Percentiles rank a stretch among this genome's conserved stretches.
Conservation (phyloP, 257 asterid species). For the Rehmannia glutinosa region DNA sequence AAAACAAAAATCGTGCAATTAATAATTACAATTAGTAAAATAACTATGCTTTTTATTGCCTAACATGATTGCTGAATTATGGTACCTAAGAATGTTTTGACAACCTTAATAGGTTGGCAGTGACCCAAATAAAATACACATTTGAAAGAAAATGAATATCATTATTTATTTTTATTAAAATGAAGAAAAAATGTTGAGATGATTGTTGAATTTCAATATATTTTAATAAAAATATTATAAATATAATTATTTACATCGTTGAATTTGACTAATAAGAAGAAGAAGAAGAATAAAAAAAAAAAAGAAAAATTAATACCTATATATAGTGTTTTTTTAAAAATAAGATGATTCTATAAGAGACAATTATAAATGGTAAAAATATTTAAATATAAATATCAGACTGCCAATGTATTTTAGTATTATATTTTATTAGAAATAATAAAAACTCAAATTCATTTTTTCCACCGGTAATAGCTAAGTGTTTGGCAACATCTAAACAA, state of each 20-base stretch:
- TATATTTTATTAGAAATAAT: slow-evolving; percentile 1
- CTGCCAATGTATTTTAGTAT: slow-evolving; percentile 21
- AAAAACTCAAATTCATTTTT: background rate
- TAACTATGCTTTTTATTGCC: background rate
- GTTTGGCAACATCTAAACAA: background rate
- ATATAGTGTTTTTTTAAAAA: no score
- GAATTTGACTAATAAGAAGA: no score
- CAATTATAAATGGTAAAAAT: no score
- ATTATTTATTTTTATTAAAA: background rate
- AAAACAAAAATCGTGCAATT: background rate
- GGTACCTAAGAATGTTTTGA: background rate
- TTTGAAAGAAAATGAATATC: background rate
- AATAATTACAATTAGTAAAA: background rate
- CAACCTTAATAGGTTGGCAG: background rate
- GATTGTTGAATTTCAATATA: background rate
- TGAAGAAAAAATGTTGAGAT: background rate
- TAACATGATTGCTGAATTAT: background rate
- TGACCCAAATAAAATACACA: background rate
- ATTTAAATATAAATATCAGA: slow-evolving; percentile 7
- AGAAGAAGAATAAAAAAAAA: no score
- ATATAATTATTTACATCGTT: background rate
- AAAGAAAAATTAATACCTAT: no score
- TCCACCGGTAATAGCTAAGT: slow-evolving; percentile 22
- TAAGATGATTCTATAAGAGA: no score
- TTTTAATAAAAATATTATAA: background rate